Evolutionary conservation across 805 yeast species (phyloP), one percentile per base, ranked within the genome.

Genomic region (Candida koratica): DNA sequence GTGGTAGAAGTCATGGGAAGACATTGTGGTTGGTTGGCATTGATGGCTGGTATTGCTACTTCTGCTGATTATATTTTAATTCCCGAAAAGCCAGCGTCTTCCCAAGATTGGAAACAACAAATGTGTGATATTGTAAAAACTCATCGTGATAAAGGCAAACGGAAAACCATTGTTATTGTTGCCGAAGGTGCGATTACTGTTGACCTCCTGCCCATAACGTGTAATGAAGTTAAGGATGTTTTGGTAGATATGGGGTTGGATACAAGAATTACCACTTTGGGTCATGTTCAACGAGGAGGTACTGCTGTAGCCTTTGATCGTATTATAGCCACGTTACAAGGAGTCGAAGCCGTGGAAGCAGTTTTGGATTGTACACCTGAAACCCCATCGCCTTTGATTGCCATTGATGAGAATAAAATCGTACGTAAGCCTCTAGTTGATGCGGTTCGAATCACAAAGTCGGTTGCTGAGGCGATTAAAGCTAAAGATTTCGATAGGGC

Each of bases 231-330:
- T 41, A 81, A 83, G 61, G 78, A 86, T 35, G 93, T 82, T 12
- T 70, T 93, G 41, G 85, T 84, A 31, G 81, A 80, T 38, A 67
- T 93, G 44, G 96, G 96, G 9, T 73, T 93, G 38, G 98, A 93
- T 58, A 90, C 97, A 4, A 79, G 97, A 60, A 81, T 90, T 51
- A 93, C 98, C 27, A 86, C 94, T 9, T 71, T 93, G 50, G 98
- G 98, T 37, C 98, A 93, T 60, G 97, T 93, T 37, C 98, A 93
- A 71, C 79, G 98, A 65, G 98, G 98, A 67, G 98, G 98, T 61
- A 77, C 95, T 30, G 97, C 98, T 16, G 96, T 89, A 37, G 97
- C 97, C 2, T 86, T 74, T 51, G 98, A 93, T 60, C 77, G 98
- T 56, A 62, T 83, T 55, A 64, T 93, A 50, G 96, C 97, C 25